Evolutionary conservation across 1,284 basidiomycete genomes (phyloP).

Genomic region (Hypsizygus ulmarius): DNA sequence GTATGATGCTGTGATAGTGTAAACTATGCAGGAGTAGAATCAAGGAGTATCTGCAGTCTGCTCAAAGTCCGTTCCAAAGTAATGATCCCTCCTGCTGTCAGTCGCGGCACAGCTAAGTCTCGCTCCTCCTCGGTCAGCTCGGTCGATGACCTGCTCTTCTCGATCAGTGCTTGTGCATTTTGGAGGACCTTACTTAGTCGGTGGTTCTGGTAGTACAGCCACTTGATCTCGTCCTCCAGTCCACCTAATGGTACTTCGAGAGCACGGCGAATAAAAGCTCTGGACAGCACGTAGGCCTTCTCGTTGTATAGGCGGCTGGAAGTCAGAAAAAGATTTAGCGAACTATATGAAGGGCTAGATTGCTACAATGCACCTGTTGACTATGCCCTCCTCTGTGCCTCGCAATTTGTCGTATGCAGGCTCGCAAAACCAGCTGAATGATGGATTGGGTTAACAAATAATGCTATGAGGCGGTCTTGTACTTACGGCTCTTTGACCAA

Average conservation of each 20-base stretch:
- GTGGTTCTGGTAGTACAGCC: constrained; percentile 70
- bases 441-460: constrained; percentile 1
- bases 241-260: constrained; percentile 74
- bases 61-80: constrained; percentile 70
- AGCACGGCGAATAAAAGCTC: constrained; percentile 84
- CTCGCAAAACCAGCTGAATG: constrained; percentile 80
- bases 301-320: constrained; percentile 81
- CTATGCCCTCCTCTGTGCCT: constrained; percentile 83
- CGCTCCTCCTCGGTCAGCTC: constrained; percentile 39
- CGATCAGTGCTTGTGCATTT: constrained; percentile 63
- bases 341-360: constrained; percentile 5
- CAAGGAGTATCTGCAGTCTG: constrained; percentile 41
- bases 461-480: background rate
- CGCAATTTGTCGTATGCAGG: constrained; percentile 89
- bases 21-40: constrained; percentile 2
- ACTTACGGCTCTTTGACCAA: constrained; percentile 87
- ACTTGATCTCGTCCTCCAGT: constrained; percentile 70
- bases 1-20: background rate
- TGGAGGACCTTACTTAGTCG: constrained; percentile 68
- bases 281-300: constrained; percentile 88
- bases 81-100: constrained; percentile 82
- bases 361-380: constrained; percentile 62
- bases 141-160: constrained; percentile 51
- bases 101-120: constrained; percentile 69
- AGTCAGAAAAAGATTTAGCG: background rate